Evolutionary conservation across 225 moss, liverwort and hornwort species (phyloP), one percentile per base, ranked within the genome.

Genomic region (Takakia lepidozioides): DNA sequence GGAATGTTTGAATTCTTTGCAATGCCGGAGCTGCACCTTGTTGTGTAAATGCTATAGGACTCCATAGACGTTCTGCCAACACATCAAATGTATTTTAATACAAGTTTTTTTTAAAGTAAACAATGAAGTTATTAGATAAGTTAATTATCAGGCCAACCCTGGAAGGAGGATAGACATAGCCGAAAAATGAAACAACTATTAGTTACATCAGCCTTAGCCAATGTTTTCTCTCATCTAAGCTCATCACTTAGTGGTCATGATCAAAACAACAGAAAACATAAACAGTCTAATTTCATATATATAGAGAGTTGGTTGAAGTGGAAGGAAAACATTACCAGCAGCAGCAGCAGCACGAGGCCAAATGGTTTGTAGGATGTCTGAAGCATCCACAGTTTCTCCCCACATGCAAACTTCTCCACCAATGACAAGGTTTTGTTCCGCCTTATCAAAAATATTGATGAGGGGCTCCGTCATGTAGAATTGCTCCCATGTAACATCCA

Each of bases 361-460:
- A 11, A 91, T 85, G 5, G 91, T 98, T 60, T 87, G 91, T 60
- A 85, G 51, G 28, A 91, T 59, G 2, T 91, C 73, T 1, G 91
- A 91, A 19, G 36, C 61, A 63, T 98, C 98, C 22, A 64, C 87
- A 5, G 83, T 88, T 68, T 98, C 98, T 17, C 91, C 91, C 98
- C 98, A 98, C 98, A 98, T 85, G 77, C 98, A 98, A 42, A 91
- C 98, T 70, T 98, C 91, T 20, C 98, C 98, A 50, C 98, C 98
- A 19, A 98, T 37, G 15, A 98, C 59, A 28, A 74, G 83, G 4
- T 47, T 41, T 44, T 62, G 65, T 52, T 83, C 78, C 1, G 51
- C 34, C 6, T 44, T 36, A 7, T 84, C 74, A 15, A 49, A 19
- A 2, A 88, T 66, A 43, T 63, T 38, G 2, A 46, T 17, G 23